A percentile compares a stretch with the other conserved stretches of the same genome.
phyloP scores from a whole-genome alignment of 305 asterid genomes.

The Withania somnifera region DNA sequence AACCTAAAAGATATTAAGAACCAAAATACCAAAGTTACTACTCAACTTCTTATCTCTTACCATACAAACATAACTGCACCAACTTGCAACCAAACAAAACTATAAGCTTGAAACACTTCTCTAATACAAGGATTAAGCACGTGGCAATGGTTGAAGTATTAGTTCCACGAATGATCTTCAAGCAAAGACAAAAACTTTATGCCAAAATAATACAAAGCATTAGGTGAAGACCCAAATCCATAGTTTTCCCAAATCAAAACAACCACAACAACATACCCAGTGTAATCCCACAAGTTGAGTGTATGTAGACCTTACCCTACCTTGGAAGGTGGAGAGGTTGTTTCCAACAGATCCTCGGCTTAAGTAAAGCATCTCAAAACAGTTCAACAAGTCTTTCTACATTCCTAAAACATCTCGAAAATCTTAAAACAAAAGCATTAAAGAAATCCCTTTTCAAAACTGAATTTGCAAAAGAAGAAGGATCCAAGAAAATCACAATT shows the following conservation, averaged over 20 bases:
- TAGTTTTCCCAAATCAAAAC: neutral
- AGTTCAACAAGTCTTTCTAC: neutral
- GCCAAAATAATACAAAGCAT: neutral
- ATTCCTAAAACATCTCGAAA: neutral
- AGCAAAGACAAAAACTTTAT: neutral
- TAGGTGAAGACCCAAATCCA: neutral
- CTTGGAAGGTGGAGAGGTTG: too few relatives aligned
- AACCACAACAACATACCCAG: neutral
- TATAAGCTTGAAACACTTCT: neutral
- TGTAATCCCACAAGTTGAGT: too few relatives aligned
- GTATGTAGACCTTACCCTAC: too few relatives aligned
- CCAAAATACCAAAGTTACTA: neutral
- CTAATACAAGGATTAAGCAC: neutral
- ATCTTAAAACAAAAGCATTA: neutral
- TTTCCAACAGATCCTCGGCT: too few relatives aligned
- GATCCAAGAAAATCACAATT: neutral
- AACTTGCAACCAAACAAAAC: neutral
- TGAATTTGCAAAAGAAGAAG: neutral
- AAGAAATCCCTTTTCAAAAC: neutral
- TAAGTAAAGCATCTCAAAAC: neutral
- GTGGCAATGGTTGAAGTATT: neutral
- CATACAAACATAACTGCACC: neutral
- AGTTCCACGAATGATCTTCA: neutral
- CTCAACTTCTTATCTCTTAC: neutral
- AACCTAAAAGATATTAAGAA: conserved; percentile 24